Base-by-base conservation (phyloP, 1,284 basidiomycete genomes). In the Rhodofomes roseus region DNA sequence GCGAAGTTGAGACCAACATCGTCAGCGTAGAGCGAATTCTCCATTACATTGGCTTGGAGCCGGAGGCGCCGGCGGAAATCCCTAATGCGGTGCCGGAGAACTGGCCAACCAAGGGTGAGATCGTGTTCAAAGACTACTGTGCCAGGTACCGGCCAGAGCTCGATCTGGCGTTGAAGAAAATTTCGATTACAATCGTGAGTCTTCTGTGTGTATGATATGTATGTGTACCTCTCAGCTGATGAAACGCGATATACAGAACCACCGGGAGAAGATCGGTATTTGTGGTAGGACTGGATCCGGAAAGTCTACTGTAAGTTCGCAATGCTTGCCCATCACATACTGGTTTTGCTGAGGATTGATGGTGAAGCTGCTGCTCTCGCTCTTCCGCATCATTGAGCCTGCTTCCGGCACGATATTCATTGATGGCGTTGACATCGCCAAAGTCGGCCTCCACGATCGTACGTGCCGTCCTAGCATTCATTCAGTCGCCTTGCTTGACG, bases 1-100 rank as follows among this genome's bases (percentile, higher is more conserved):
- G 90, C 61, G 95, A 98, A 68, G 92, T 96, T 14, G 95, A 97
- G 74, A 92, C 94, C 72, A 96, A 96, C 70, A 90, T 97, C 66
- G 93, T 96, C 62, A 94, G 92, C 63, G 90, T 92, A 8, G 92
- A 93, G 73, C 81, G 89, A 9, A 87, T 91, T 60, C 67, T 86
- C 43, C 84, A 89, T 62, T 88, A 96, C 70, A 87, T 89, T 29
- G 79, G 88, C n/a, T 75, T 95, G n/a, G 70, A 77, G 14, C 78
- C 88, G 0, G 95, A 96, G 72, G 92, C 91, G 2, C 86, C 93
- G 0, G 83, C 84, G 61, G 88, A 92, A 63, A 77, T 92, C 9
- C 81, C 85, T 0, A 87, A 87, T 22, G 77, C 74, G 23, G 82
- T 87, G 60, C 89, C 91, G 0, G 72, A 78, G 8, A 70, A 72